phyloP scores from a whole-genome alignment of 2,329 filamentous ascomycete genomes.

The Epichloe festucae region DNA sequence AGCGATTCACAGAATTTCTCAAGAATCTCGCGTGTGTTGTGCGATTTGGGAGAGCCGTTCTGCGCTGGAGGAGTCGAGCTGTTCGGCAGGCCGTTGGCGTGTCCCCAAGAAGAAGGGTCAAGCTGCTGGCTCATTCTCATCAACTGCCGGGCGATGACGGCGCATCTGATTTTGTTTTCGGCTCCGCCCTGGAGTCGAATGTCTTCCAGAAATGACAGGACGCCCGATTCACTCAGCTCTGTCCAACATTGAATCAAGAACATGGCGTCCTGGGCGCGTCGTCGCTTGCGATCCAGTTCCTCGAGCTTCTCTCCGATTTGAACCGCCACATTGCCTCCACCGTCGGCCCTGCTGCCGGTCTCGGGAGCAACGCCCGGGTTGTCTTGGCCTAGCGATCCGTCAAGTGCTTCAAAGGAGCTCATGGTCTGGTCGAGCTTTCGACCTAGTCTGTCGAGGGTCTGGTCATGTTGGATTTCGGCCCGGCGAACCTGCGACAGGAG shows the following conservation, averaged over 20 bases:
- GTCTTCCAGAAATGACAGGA: constrained; percentile 77
- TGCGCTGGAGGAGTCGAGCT: constrained; percentile 37
- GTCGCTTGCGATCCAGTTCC: constrained; percentile 83
- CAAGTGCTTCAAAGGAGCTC: constrained; percentile 79
- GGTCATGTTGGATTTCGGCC: constrained; percentile 83
- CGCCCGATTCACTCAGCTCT: constrained; percentile 81
- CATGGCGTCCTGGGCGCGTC: constrained; percentile 80
- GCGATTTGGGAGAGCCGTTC: constrained; percentile 25
- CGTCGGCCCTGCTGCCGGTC: constrained; percentile 27
- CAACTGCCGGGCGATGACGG: constrained; percentile 84
- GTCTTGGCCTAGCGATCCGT: constrained; percentile 62
- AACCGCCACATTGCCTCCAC: constrained; percentile 78
- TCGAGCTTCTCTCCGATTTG: constrained; percentile 90
- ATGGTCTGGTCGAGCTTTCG: constrained; percentile 86
- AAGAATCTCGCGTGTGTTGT: constrained; percentile 74
- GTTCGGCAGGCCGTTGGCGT: constrained; percentile 42
- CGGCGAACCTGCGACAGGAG: constrained; percentile 78
- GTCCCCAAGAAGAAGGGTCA: constrained; percentile 62
- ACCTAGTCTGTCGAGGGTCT: constrained; percentile 77
- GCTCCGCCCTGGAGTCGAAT: constrained; percentile 72
- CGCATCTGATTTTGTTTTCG: constrained; percentile 88
- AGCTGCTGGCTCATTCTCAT: constrained; percentile 88
- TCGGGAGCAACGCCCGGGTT: constrained; percentile 22
- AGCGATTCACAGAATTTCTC: constrained; percentile 95
- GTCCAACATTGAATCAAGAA: constrained; percentile 96